Conservation (phyloP, 345 rosid genomes). For the Melaleuca alternifolia region DNA sequence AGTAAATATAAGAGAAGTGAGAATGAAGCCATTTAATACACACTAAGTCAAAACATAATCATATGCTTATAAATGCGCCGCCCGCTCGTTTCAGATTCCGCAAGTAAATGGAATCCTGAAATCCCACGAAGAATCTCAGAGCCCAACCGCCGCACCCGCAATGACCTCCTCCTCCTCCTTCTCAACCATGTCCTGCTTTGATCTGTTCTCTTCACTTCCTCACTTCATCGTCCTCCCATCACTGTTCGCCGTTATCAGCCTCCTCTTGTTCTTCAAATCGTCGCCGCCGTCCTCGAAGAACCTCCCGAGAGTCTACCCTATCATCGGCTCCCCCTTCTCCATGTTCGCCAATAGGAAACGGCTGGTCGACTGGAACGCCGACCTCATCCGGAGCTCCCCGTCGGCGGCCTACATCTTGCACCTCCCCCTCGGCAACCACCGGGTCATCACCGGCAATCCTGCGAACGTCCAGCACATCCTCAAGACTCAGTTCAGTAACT, state of each 20-base stretch:
- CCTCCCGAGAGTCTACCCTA: conserved; percentile 31
- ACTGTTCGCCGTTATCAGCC: neutral
- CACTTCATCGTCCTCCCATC: neutral
- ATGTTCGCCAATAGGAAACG: conserved; percentile 13
- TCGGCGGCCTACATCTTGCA: conserved; percentile 29
- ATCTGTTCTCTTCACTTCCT: neutral
- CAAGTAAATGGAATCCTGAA: neutral
- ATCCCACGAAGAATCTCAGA: neutral
- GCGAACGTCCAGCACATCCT: conserved; percentile 43
- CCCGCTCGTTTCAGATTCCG: neutral
- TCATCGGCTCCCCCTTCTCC: conserved; percentile 29
- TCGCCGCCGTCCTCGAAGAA: neutral
- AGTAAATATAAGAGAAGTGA: no score
- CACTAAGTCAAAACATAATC: no score
- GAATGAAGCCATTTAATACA: no score
- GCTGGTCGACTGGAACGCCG: conserved; percentile 34
- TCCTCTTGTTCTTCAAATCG: neutral
- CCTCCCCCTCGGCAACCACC: conserved; percentile 12
- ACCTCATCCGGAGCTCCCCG: conserved; percentile 28
- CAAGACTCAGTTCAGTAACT: conserved; percentile 37
- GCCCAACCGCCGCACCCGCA: neutral
- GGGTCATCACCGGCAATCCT: conserved; percentile 43
- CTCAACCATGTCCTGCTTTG: neutral
- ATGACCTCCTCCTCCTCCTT: neutral
- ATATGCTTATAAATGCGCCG: neutral